A percentile compares a stretch with the other conserved stretches of the same genome.
Conservation (phyloP, 2,329 filamentous ascomycete species). For the Elsinoe australis region DNA sequence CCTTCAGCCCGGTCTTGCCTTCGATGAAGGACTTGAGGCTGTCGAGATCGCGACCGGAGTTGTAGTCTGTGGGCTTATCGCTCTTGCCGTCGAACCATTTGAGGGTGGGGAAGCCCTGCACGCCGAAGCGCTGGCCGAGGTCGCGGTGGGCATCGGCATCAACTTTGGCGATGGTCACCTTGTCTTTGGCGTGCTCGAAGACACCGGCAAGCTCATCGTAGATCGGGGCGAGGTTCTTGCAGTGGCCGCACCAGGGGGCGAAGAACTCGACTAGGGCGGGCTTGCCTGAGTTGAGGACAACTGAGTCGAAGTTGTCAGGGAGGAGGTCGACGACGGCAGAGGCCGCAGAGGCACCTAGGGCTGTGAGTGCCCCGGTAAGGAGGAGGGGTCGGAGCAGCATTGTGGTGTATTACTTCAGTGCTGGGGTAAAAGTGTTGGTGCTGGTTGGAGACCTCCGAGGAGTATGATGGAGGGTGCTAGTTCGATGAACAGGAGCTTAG, state of each 20-base stretch:
- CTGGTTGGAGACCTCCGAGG: not conserved
- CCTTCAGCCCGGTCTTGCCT: slow-evolving; percentile 78
- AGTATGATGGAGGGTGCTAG: not conserved
- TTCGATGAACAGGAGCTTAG: not conserved
- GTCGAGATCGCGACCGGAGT: slow-evolving; percentile 78
- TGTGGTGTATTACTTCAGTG: not conserved
- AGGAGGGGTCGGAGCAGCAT: slow-evolving; percentile 24
- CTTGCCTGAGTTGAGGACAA: slow-evolving; percentile 86
- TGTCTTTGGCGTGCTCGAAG: slow-evolving; percentile 66
- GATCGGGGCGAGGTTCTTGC: slow-evolving; percentile 90
- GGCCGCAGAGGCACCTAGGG: slow-evolving; percentile 53
- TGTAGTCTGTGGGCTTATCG: slow-evolving; percentile 76
- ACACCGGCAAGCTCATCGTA: slow-evolving; percentile 80
- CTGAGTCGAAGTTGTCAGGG: slow-evolving; percentile 81
- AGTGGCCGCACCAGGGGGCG: slow-evolving; percentile 97
- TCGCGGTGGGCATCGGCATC: slow-evolving; percentile 84
- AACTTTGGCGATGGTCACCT: slow-evolving; percentile 87
- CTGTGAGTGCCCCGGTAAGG: slow-evolving; percentile 40
- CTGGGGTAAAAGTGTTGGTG: not conserved
- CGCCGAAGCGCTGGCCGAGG: slow-evolving; percentile 75
- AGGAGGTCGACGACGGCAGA: slow-evolving; percentile 86
- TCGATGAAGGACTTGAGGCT: slow-evolving; percentile 71
- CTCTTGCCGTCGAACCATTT: slow-evolving; percentile 98
- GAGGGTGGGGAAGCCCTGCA: slow-evolving; percentile 92
- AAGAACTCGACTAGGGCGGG: slow-evolving; percentile 97